Evolutionary conservation across 1,284 basidiomycete species (phyloP).

Genomic region (Ganoderma resinaceum): DNA sequence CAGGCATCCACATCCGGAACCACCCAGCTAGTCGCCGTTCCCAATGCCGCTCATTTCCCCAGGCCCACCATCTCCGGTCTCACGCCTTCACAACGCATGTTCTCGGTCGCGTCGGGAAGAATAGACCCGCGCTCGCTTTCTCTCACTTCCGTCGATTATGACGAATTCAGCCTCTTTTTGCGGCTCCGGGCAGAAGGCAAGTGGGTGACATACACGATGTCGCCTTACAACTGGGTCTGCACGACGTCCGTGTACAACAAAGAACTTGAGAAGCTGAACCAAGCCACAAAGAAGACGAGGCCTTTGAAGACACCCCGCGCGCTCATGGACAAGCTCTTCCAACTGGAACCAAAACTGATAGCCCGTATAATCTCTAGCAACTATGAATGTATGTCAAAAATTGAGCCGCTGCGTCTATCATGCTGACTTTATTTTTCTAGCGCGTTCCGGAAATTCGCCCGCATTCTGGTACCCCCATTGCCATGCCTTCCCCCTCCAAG

Average conservation of each 20-base stretch:
- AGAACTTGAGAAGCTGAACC: constrained; percentile 3
- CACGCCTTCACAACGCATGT: constrained; percentile 15
- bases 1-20: too few relatives aligned
- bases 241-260: constrained; percentile 17
- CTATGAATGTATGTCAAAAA: constrained; percentile 3
- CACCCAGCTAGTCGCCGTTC: not conserved
- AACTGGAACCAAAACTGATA: constrained; percentile 11
- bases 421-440: not conserved
- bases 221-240: constrained; percentile 18
- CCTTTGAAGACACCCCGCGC: constrained; percentile 13
- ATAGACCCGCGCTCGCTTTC: constrained; percentile 11
- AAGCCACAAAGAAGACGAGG: not conserved
- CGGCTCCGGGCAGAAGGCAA: constrained; percentile 13
- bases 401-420: not conserved
- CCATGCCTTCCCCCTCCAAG: not conserved
- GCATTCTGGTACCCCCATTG: constrained; percentile 1
- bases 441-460: not conserved
- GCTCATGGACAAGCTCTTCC: constrained; percentile 20
- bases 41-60: constrained; percentile 1
- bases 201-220: constrained; percentile 27
- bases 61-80: constrained; percentile 9
- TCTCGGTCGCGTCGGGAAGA: constrained; percentile 15
- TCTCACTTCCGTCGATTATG: not conserved
- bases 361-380: not conserved
- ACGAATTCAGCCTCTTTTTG: constrained; percentile 28